Percentiles rank a stretch among this genome's conserved stretches.
Conservation (phyloP, 176 grass and related monocot species). For the Sorghum bicolor region Sorghum_bicolor_NCBIv3 NC_012872.2:13580501-13581000, state of each 20-base stretch:
- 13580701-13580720: neutral
- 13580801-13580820: conserved; percentile 60
- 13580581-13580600: conserved; percentile 15
- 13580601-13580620: neutral
- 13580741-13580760: conserved; percentile 37
- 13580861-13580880: conserved; percentile 14
- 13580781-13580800: conserved; percentile 56
- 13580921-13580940: neutral
- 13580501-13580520: neutral
- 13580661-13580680: neutral
- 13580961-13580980: neutral
- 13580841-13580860: conserved; percentile 50
- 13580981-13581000: too few species aligned
- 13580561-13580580: neutral
- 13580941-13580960: too few species aligned
- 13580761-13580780: conserved; percentile 46
- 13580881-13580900: neutral
- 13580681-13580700: neutral
- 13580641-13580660: conserved; percentile 12
- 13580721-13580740: conserved; percentile 23
- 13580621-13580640: neutral
- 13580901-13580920: neutral
- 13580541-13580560: neutral
- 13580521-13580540: conserved; percentile 8
- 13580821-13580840: conserved; percentile 58